Conservation (phyloP, 148 eudicot genomes). For the Polygonum maritimum region DNA sequence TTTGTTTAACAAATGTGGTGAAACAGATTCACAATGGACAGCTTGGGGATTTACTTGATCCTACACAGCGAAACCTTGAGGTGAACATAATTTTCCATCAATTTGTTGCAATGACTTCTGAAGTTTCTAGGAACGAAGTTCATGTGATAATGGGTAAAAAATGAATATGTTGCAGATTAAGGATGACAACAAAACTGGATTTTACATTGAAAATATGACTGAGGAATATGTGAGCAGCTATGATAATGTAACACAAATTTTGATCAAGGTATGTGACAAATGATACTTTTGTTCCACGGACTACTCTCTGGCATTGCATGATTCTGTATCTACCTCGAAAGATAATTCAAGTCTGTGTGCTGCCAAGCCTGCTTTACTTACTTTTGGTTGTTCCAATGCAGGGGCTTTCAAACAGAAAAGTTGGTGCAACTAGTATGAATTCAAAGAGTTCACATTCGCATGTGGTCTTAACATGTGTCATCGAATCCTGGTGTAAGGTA, state of each 20-base stretch:
- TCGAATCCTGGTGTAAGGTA: constrained; percentile 99
- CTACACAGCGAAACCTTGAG: constrained; percentile 72
- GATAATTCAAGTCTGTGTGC: neutral
- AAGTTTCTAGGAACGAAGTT: neutral
- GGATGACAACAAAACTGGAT: constrained; percentile 76
- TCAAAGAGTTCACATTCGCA: constrained; percentile 92
- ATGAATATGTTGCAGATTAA: constrained; percentile 45
- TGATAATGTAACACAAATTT: constrained; percentile 77
- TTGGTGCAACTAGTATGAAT: constrained; percentile 71
- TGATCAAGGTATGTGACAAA: constrained; percentile 53
- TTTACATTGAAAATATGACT: constrained; percentile 79
- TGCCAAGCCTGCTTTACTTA: neutral
- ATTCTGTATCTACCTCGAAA: neutral
- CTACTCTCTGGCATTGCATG: neutral
- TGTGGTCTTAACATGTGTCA: constrained; percentile 69
- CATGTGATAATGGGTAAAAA: neutral
- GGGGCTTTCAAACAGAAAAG: constrained; percentile 90
- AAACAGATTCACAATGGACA: constrained; percentile 72
- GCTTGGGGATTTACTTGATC: constrained; percentile 88
- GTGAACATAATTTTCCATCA: constrained; percentile 19
- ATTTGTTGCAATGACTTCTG: neutral
- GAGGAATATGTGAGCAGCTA: constrained; percentile 85
- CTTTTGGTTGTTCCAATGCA: constrained; percentile 19
- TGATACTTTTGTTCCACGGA: neutral
- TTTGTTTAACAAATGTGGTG: neutral